Conservation (phyloP, 148 eudicot genomes). For the Dysphania ambrosioides region DNA sequence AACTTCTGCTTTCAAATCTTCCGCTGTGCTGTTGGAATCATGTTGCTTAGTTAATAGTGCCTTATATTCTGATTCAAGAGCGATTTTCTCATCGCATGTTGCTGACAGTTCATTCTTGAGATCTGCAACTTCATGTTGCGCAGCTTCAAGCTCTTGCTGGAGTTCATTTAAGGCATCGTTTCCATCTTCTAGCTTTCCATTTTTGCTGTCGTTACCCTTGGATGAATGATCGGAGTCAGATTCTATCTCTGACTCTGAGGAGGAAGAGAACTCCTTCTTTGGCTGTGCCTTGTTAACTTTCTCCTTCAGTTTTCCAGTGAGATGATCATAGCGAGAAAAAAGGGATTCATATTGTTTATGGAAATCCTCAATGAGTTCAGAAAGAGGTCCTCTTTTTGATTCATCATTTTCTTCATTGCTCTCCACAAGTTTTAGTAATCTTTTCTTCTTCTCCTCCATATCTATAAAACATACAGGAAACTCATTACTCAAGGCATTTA, state of each 20-base stretch:
- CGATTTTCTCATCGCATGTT: constrained; percentile 41
- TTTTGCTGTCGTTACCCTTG: constrained; percentile 35
- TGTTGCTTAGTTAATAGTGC: constrained; percentile 31
- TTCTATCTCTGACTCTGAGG: constrained; percentile 60
- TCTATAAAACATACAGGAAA: constrained; percentile 43
- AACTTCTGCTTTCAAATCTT: constrained; percentile 41
- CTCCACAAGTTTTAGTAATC: constrained; percentile 49
- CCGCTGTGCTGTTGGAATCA: constrained; percentile 39
- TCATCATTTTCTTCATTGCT: constrained; percentile 30
- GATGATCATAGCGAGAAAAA: constrained; percentile 64
- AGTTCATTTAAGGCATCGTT: constrained; percentile 27
- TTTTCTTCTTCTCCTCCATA: constrained; percentile 57
- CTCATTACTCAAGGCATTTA: not conserved
- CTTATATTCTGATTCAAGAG: constrained; percentile 36
- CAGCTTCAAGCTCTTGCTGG: constrained; percentile 56
- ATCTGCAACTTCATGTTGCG: constrained; percentile 45
- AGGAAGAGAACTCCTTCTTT: constrained; percentile 49
- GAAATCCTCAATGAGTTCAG: constrained; percentile 60
- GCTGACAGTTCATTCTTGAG: constrained; percentile 45
- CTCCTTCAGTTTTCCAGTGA: constrained; percentile 62
- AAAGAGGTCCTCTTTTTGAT: constrained; percentile 33
- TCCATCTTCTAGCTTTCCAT: constrained; percentile 39
- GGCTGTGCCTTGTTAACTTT: constrained; percentile 41
- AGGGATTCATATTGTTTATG: constrained; percentile 76
- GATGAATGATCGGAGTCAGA: constrained; percentile 49